Base-by-base conservation (phyloP, 371 early-diverging fungal genomes). In the Amoeboaphelidium occidentale region DNA sequence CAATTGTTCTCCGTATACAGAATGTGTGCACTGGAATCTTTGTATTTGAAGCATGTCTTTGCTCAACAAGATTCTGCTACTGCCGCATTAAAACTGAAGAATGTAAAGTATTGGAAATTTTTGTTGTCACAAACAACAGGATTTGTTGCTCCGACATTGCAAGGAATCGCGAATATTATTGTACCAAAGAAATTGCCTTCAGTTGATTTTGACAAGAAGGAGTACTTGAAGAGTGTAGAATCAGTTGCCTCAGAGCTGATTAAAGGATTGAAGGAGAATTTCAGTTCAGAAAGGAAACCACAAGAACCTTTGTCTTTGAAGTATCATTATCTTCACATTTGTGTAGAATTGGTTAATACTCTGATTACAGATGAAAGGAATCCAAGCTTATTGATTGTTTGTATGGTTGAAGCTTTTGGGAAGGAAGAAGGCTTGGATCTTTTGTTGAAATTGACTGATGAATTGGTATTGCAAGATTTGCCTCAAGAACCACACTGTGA, bases 51-150 rank as follows among this genome's bases (percentile, higher is more conserved):
- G 12, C 4, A 48, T 10, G 12, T n/a, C 3, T 20, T 27, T 23
- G 48, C 48, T 28, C n/a, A 48, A n/a, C n/a, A n/a, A n/a, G n/a
- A n/a, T n/a, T n/a, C n/a, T n/a, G n/a, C n/a, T 44, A 4, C 44
- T 20, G 4, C 4, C 6, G 50, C 3, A 21, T 22, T n/a, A 4
- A 24, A 23, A 10, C 72, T 75, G 25, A 65, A 68, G 57, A 85
- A 85, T 50, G 66, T 74, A 24, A 75, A 70, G 46, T 69, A 65
- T 47, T 74, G 81, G 49, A 70, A 68, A 51, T 58, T 68, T 44
- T 58, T 83, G 4, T 60, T 83, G 26, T 67, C 69, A 1, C 74
- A 83, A 49, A 73, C 78, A 28, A 73, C 80, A 22, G 65, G 66
- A 10, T 61, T 69, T 14, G 48, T 87, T 45, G 64, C 70, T 25